Evolutionary conservation across 768 basidiomycete genomes (phyloP).

Genomic region (Boletus pseudo-olivaceus): DNA sequence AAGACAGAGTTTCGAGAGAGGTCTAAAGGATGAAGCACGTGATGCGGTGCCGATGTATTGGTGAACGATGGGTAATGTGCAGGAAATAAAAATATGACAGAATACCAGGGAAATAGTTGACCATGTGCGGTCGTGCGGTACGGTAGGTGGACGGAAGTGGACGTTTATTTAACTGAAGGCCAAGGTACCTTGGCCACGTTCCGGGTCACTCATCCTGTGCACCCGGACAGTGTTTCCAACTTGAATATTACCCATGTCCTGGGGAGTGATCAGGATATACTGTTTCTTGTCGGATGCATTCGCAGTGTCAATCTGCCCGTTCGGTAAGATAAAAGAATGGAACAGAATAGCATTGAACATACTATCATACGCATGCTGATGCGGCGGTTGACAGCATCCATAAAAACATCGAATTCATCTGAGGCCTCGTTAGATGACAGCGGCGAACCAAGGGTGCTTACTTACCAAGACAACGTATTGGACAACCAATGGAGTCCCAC

Average conservation of each 20-base stretch:
- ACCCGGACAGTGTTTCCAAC: slow-evolving; percentile 70
- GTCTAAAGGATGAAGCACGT: background rate
- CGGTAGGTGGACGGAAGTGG: background rate
- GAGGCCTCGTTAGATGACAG: slow-evolving; percentile 11
- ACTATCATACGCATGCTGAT: slow-evolving; percentile 97
- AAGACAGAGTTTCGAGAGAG: slow-evolving; percentile 7
- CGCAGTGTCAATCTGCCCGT: slow-evolving; percentile 77
- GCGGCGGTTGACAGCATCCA: slow-evolving; percentile 90
- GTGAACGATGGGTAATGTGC: background rate
- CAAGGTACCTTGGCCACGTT: slow-evolving; percentile 56
- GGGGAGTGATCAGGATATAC: slow-evolving; percentile 95
- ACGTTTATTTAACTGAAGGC: slow-evolving; percentile 26
- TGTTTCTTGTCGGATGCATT: slow-evolving; percentile 86
- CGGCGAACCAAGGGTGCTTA: background rate
- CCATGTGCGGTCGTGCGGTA: background rate
- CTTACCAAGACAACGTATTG: slow-evolving; percentile 84
- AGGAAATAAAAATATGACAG: background rate
- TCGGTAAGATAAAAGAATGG: slow-evolving; percentile 2
- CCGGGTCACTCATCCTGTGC: slow-evolving; percentile 74
- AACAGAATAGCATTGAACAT: slow-evolving; percentile 17
- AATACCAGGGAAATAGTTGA: background rate
- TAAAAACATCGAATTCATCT: slow-evolving; percentile 99
- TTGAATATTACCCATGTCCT: slow-evolving; percentile 76
- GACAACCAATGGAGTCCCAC: slow-evolving; percentile 95
- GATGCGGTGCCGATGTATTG: background rate